phyloP scores from a whole-genome alignment of 2,329 filamentous ascomycete genomes.

The Neonectria faginata region DNA sequence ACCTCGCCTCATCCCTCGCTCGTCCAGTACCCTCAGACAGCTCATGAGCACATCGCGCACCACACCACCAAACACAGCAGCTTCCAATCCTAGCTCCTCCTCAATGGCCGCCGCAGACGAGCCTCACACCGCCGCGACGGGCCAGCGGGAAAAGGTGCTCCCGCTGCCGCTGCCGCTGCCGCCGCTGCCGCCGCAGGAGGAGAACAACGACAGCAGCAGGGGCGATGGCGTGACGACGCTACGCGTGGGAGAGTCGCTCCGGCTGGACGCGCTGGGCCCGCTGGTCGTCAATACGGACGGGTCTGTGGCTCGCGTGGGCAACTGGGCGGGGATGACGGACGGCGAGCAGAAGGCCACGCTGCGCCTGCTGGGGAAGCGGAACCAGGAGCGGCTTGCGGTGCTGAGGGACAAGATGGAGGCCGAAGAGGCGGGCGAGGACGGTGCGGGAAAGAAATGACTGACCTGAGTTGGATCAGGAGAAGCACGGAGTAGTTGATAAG shows the following conservation, averaged over 20 bases:
- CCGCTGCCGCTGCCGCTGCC: conserved; percentile 30
- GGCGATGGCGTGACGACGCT: conserved; percentile 42
- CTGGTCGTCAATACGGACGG: conserved; percentile 81
- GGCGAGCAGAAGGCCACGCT: conserved; percentile 76
- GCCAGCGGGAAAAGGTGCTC: conserved; percentile 7
- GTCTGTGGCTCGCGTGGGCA: conserved; percentile 75
- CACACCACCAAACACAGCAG: conserved; percentile 12
- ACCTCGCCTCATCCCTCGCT: conserved; percentile 13
- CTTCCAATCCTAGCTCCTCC: conserved; percentile 10
- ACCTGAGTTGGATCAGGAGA: neutral
- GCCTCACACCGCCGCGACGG: conserved; percentile 1
- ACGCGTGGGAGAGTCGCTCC: conserved; percentile 55
- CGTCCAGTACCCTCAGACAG: conserved; percentile 10
- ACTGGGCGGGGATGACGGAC: conserved; percentile 79
- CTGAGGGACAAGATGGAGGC: conserved; percentile 51
- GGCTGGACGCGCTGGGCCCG: conserved; percentile 76
- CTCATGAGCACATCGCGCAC: conserved; percentile 22
- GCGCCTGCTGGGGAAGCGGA: conserved; percentile 75
- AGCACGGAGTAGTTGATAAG: neutral
- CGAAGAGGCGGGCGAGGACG: conserved; percentile 19
- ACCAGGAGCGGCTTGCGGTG: conserved; percentile 69
- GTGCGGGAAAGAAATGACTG: neutral
- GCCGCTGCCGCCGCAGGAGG: conserved; percentile 26
- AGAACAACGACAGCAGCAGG: conserved; percentile 24
- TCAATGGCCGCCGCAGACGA: neutral